Evolutionary conservation across 768 basidiomycete species (phyloP).

Genomic region (Cystofilobasidium capitatum): DNA sequence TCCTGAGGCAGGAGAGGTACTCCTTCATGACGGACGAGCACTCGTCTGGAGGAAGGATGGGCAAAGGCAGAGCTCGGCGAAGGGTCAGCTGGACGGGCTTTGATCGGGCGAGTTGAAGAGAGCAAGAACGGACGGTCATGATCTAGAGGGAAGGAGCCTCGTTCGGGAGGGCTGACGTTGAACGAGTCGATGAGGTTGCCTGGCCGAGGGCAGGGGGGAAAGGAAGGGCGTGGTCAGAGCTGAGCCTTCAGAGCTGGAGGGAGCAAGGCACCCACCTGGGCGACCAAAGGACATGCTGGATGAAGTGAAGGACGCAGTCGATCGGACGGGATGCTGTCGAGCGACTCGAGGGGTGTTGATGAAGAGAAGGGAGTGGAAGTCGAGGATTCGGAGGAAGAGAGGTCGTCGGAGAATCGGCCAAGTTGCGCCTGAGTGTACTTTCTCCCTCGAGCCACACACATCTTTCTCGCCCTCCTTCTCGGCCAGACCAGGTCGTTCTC

Average conservation of each 20-base stretch:
- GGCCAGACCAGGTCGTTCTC: no score
- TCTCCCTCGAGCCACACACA: no score
- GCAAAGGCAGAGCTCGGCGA: no score
- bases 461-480: no score
- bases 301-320: not conserved
- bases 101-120: not conserved
- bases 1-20: slow-evolving; percentile 23
- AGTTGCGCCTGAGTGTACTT: no score
- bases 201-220: not conserved
- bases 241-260: not conserved
- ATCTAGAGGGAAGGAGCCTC: slow-evolving; percentile 27
- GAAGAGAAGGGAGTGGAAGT: not conserved
- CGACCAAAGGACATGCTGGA: slow-evolving; percentile 21
- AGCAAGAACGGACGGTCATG: slow-evolving; percentile 22
- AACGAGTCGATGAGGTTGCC: slow-evolving; percentile 24
- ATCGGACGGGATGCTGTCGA: not conserved
- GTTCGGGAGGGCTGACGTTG: slow-evolving; percentile 24
- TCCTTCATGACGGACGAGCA: slow-evolving; percentile 24
- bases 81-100: not conserved
- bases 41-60: slow-evolving; percentile 15
- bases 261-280: not conserved
- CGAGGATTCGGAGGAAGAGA: not conserved
- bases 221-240: not conserved
- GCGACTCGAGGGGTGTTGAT: not conserved
- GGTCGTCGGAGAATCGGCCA: not conserved